These are phyloP conservation scores for Nicotiana benthamiana DNA, from an alignment of 257 asterid species.

Conservation along the genomic window DNA sequence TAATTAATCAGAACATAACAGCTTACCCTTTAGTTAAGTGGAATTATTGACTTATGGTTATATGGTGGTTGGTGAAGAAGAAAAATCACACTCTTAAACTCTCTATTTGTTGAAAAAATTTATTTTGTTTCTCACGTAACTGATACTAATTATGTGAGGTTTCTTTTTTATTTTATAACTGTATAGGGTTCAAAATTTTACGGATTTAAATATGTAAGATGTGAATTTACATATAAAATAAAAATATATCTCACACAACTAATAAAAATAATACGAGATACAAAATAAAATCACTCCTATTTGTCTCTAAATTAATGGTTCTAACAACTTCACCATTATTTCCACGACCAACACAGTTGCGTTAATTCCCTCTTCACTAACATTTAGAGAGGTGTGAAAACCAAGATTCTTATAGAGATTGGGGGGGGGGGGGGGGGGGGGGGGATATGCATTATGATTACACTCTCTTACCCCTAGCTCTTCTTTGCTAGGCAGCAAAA, in stretches of 20 bases:
- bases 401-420: constrained; percentile 19
- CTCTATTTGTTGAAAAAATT: constrained; percentile 1
- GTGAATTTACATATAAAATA: no score
- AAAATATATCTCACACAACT: no score
- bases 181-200: no score
- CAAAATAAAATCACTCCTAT: no score
- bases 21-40: constrained; percentile 13
- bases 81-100: constrained; percentile 5
- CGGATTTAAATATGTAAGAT: no score
- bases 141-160: no score
- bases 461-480: not conserved
- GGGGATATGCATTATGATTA: constrained; percentile 25
- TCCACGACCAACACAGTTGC: constrained; percentile 1
- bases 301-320: constrained; percentile 4
- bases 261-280: no score
- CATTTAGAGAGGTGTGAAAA: constrained; percentile 31
- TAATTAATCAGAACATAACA: constrained; percentile 5
- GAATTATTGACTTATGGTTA: constrained; percentile 19
- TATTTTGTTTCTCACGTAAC: no score
- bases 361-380: not conserved
- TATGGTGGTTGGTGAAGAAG: constrained; percentile 21
- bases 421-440: not conserved
- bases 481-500: constrained; percentile 14
- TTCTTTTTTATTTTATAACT: no score
- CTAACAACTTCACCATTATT: constrained; percentile 18